Conservation (phyloP, 1,284 basidiomycete genomes). For the Singerocomus rubriflavus region DNA sequence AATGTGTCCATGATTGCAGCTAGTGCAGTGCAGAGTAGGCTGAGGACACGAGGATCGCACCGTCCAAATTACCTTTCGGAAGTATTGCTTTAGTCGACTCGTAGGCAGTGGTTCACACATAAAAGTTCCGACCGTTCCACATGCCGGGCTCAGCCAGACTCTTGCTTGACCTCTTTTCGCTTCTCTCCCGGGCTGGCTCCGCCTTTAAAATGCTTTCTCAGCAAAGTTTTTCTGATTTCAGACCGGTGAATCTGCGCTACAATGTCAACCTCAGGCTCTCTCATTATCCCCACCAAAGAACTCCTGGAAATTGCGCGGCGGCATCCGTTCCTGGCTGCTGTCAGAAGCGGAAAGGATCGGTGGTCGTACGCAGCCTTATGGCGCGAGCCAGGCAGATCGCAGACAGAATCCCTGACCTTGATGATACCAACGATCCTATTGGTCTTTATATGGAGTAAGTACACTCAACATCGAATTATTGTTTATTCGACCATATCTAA, state of each 20-base stretch:
- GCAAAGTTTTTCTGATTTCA: neutral
- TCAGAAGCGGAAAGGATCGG: constrained; percentile 17
- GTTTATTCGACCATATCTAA: neutral
- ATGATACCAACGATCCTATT: constrained; percentile 21
- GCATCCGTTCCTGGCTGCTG: constrained; percentile 24
- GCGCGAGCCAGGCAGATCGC: constrained; percentile 27
- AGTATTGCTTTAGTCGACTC: no score
- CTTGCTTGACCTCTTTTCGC: no score
- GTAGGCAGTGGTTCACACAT: no score
- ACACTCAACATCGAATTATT: neutral
- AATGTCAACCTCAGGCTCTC: constrained; percentile 11
- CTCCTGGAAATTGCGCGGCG: constrained; percentile 31
- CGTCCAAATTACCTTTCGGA: no score
- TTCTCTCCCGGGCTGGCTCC: constrained; percentile 21
- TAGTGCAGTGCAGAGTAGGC: no score
- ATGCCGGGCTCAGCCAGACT: no score
- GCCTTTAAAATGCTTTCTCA: no score
- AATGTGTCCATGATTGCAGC: no score
- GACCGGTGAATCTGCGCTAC: neutral
- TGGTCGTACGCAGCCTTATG: constrained; percentile 33
- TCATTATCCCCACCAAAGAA: constrained; percentile 29
- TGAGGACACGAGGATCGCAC: no score
- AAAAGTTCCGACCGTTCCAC: no score
- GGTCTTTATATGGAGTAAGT: constrained; percentile 26
- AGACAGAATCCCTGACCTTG: constrained; percentile 20